Conservation (phyloP, 129 eudicot genomes). For the Logfia minima region DNA sequence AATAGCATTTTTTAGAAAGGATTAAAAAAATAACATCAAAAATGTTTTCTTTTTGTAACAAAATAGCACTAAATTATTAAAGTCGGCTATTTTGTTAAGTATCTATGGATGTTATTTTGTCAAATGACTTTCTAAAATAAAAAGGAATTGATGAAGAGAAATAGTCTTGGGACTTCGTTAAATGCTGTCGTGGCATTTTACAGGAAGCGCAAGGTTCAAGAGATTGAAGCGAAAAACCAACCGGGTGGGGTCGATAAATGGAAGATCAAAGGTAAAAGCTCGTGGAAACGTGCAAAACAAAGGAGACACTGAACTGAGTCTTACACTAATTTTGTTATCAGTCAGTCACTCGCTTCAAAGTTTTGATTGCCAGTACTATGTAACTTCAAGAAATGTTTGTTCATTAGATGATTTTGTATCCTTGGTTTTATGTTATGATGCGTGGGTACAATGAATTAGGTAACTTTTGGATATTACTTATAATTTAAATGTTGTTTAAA, state of each 20-base stretch:
- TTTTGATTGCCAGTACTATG: background rate
- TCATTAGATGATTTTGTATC: slow-evolving; percentile 1
- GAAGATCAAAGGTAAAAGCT: slow-evolving; percentile 60
- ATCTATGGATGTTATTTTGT: no score
- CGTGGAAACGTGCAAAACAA: slow-evolving; percentile 63
- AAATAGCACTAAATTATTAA: no score
- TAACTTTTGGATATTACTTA: no score
- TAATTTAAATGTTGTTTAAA: no score
- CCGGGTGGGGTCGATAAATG: slow-evolving; percentile 81
- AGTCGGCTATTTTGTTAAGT: no score
- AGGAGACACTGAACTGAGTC: slow-evolving; percentile 41
- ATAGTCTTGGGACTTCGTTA: background rate
- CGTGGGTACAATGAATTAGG: background rate
- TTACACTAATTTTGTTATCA: background rate
- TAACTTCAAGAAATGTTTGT: slow-evolving; percentile 1
- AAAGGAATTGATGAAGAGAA: background rate
- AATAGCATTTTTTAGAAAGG: no score
- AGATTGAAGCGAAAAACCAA: slow-evolving; percentile 61
- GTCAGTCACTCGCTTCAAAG: background rate
- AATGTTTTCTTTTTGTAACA: no score
- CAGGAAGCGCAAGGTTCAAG: slow-evolving; percentile 92
- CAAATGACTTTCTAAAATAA: no score
- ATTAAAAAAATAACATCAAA: no score
- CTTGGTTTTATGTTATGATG: slow-evolving; percentile 9
- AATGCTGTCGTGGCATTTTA: slow-evolving; percentile 5